phyloP scores from a whole-genome alignment of 108 stramenopile species.

The Chaetoceros tenuissimus region DNA sequence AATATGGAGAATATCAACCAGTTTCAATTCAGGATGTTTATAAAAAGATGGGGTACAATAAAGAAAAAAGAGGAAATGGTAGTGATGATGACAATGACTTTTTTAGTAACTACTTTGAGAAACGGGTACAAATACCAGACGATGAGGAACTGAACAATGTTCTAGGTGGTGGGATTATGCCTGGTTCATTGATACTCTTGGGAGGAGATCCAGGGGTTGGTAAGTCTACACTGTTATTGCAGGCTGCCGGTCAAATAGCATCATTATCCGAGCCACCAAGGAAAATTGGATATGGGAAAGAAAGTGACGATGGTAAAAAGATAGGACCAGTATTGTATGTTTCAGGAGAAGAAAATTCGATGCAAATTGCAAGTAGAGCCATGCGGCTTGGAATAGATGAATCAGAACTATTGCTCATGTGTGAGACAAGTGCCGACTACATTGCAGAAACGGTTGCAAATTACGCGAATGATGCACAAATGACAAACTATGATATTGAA shows the following conservation, averaged over 20 bases:
- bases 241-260: slow-evolving; percentile 59
- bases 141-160: slow-evolving; percentile 84
- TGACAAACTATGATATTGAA: background rate
- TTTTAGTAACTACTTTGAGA: slow-evolving; percentile 9
- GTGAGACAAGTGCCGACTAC: slow-evolving; percentile 61
- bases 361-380: slow-evolving; percentile 87
- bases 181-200: slow-evolving; percentile 78
- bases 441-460: slow-evolving; percentile 49
- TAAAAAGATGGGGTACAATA: slow-evolving; percentile 32
- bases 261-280: slow-evolving; percentile 29
- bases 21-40: slow-evolving; percentile 57
- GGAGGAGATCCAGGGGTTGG: slow-evolving; percentile 92
- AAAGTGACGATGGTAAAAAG: slow-evolving; percentile 10
- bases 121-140: slow-evolving; percentile 46
- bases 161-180: slow-evolving; percentile 88
- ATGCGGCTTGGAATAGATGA: slow-evolving; percentile 49
- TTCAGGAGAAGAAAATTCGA: slow-evolving; percentile 87
- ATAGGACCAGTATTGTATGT: slow-evolving; percentile 85
- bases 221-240: slow-evolving; percentile 60
- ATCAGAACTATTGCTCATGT: slow-evolving; percentile 47
- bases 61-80: slow-evolving; percentile 3
- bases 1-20: slow-evolving; percentile 13
- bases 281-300: slow-evolving; percentile 69
- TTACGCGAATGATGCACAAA: slow-evolving; percentile 9
- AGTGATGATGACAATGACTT: slow-evolving; percentile 9